Percentiles rank a stretch among this genome's conserved stretches.
These are phyloP conservation scores for Orychophragmus violaceus DNA, from an alignment of 345 rosid genomes.

Conservation along the genomic window DNA sequence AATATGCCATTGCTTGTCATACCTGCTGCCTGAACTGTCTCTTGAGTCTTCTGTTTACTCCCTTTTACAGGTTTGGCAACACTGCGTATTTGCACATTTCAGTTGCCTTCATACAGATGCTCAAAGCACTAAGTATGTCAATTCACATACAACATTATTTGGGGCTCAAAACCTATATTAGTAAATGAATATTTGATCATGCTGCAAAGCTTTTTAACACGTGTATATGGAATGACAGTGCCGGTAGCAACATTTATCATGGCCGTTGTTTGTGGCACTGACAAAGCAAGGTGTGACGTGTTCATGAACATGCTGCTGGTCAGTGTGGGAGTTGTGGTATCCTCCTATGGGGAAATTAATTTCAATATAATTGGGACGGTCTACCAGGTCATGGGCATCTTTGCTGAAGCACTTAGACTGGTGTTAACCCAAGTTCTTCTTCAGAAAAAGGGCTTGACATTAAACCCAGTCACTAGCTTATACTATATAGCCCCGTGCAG, in stretches of 20 bases:
- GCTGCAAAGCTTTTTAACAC: constrained; percentile 1
- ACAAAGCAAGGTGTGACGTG: constrained; percentile 82
- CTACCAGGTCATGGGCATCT: constrained; percentile 91
- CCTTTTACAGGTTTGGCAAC: constrained; percentile 73
- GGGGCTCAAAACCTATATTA: neutral
- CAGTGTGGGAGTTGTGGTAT: constrained; percentile 92
- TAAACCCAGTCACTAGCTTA: constrained; percentile 91
- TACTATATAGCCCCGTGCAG: constrained; percentile 99
- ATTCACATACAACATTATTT: constrained; percentile 4
- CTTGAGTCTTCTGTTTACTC: constrained; percentile 11
- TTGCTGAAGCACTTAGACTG: constrained; percentile 96
- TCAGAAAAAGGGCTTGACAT: constrained; percentile 82
- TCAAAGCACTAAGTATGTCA: constrained; percentile 86
- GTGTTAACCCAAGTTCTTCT: constrained; percentile 92
- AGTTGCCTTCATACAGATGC: constrained; percentile 98
- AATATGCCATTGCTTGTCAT: neutral
- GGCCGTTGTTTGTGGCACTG: constrained; percentile 88
- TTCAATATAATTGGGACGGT: constrained; percentile 84
- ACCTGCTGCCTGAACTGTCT: neutral
- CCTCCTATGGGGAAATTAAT: constrained; percentile 94
- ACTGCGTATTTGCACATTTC: constrained; percentile 87
- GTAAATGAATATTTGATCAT: neutral
- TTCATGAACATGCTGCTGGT: constrained; percentile 92
- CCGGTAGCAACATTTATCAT: constrained; percentile 86
- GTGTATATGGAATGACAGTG: constrained; percentile 53